These are phyloP conservation scores for Cutaneotrichosporon mucoides DNA, from an alignment of 1,284 basidiomycete species.

Conservation along the genomic window DNA sequence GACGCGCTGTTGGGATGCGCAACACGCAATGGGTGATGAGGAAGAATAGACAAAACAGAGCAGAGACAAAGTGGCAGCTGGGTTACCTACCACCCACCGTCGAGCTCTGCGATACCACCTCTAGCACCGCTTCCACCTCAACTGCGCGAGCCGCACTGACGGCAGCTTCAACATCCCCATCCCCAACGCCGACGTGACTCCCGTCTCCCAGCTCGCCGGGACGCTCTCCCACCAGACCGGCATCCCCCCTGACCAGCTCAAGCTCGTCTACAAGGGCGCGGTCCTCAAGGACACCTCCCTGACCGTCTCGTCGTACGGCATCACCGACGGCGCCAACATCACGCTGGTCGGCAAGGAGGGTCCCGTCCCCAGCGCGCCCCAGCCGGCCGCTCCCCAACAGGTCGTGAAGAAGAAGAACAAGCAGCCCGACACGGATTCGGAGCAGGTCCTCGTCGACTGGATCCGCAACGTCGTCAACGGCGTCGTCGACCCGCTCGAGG, in stretches of 20 bases:
- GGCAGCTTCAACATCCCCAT: constrained; percentile 49
- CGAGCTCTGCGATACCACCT: too few species aligned
- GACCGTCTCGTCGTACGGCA: constrained; percentile 46
- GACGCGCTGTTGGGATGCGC: too few species aligned
- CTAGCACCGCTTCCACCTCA: too few species aligned
- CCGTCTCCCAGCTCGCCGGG: constrained; percentile 37
- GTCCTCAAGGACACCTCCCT: constrained; percentile 48
- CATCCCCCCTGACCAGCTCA: constrained; percentile 37
- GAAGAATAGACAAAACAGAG: too few species aligned
- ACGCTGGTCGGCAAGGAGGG: constrained; percentile 44
- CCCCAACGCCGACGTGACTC: constrained; percentile 42
- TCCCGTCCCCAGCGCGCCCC: constrained; percentile 24
- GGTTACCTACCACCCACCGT: too few species aligned
- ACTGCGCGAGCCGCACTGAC: not conserved
- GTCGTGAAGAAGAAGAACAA: constrained; percentile 42
- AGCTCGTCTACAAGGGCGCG: constrained; percentile 49
- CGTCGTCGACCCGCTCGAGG: constrained; percentile 33
- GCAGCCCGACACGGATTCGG: constrained; percentile 43
- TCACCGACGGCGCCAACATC: constrained; percentile 41
- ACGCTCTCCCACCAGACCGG: constrained; percentile 46
- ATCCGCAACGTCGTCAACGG: constrained; percentile 33
- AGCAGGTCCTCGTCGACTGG: constrained; percentile 44
- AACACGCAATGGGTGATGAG: too few species aligned
- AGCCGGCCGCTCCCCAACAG: constrained; percentile 10
- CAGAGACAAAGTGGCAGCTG: too few species aligned